Evolutionary conservation across 2,329 filamentous ascomycete species (phyloP).

Genomic region (Pseudogymnoascus sp.): DNA sequence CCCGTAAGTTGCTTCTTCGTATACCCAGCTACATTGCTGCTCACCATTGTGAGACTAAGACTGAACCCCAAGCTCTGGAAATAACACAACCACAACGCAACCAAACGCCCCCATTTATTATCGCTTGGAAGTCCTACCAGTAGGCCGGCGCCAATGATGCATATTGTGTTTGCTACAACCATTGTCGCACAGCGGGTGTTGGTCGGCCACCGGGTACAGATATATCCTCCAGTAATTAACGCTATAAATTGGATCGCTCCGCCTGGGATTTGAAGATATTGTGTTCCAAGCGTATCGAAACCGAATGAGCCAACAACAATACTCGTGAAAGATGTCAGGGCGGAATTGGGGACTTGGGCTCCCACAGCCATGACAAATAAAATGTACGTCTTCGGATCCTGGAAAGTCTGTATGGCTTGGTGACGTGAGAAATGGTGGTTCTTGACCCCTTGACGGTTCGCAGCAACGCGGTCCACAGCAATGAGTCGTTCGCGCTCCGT

Average conservation of each 20-base stretch:
- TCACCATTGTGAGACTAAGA: slow-evolving; percentile 46
- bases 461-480: slow-evolving; percentile 54
- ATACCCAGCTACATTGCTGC: slow-evolving; percentile 45
- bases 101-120: slow-evolving; percentile 50
- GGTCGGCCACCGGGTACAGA: slow-evolving; percentile 46
- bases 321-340: slow-evolving; percentile 53
- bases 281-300: slow-evolving; percentile 57
- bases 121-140: slow-evolving; percentile 42
- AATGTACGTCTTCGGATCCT: slow-evolving; percentile 55
- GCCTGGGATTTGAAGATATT: slow-evolving; percentile 53
- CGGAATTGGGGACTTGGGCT: slow-evolving; percentile 42
- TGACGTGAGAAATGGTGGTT: slow-evolving; percentile 51
- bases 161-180: slow-evolving; percentile 47
- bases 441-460: slow-evolving; percentile 55
- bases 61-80: slow-evolving; percentile 47
- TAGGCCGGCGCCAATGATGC: slow-evolving; percentile 44
- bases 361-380: slow-evolving; percentile 47
- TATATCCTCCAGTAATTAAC: slow-evolving; percentile 41
- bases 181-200: slow-evolving; percentile 45
- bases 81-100: slow-evolving; percentile 49
- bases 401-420: slow-evolving; percentile 51
- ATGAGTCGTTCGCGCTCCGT: slow-evolving; percentile 54
- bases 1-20: slow-evolving; percentile 48
- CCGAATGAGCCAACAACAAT: slow-evolving; percentile 65
- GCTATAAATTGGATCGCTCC: slow-evolving; percentile 50